Evolutionary conservation across 2,329 filamentous ascomycete genomes (phyloP).

Genomic region (Aspergillus thermomutatus): DNA sequence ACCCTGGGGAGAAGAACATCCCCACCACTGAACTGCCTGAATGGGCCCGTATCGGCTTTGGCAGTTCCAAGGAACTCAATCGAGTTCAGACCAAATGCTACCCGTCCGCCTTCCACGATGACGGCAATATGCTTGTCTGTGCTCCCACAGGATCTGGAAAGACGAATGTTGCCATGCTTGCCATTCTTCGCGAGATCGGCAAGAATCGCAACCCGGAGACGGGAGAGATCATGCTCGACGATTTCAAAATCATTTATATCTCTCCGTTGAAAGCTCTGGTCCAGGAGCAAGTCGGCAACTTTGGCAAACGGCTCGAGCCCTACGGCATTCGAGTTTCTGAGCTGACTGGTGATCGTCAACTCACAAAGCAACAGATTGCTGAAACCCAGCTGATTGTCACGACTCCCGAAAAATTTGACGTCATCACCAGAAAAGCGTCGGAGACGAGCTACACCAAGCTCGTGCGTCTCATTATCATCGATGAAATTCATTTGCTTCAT

Average conservation of each 20-base stretch:
- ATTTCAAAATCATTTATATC: conserved; percentile 98
- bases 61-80: conserved; percentile 81
- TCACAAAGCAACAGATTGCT: conserved; percentile 97
- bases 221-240: conserved; percentile 90
- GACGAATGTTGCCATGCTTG: conserved; percentile 97
- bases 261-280: conserved; percentile 93
- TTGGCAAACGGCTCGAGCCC: conserved; percentile 82
- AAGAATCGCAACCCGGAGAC: conserved; percentile 87
- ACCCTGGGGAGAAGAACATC: conserved; percentile 75
- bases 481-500: conserved; percentile 96
- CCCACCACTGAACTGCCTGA: conserved; percentile 86
- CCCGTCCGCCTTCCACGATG: conserved; percentile 83
- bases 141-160: conserved; percentile 97
- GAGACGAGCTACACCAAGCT: conserved; percentile 96
- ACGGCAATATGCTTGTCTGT: conserved; percentile 97
- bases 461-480: conserved; percentile 93
- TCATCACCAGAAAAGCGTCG: conserved; percentile 96
- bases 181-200: conserved; percentile 92
- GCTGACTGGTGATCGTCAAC: conserved; percentile 92
- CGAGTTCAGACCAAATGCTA: conserved; percentile 94
- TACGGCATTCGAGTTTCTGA: conserved; percentile 94
- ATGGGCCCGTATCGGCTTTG: conserved; percentile 86
- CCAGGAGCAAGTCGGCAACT: conserved; percentile 97
- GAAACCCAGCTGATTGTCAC: conserved; percentile 98
- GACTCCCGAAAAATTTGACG: conserved; percentile 98